Evolutionary conservation across 202 grass and related monocot genomes (phyloP).

Genomic region (Carex arenaria): DNA sequence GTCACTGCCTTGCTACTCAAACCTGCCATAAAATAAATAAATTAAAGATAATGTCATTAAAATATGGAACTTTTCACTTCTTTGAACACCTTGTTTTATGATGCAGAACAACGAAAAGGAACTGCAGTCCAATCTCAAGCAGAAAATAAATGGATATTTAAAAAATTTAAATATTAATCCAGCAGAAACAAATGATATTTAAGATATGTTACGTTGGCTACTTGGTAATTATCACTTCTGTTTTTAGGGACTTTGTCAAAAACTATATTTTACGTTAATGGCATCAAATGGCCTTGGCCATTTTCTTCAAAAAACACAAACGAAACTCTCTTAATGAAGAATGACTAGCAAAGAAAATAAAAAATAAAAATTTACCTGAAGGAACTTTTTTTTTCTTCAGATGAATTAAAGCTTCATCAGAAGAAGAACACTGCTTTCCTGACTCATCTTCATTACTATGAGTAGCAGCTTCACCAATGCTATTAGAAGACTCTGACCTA

Average conservation of each 20-base stretch:
- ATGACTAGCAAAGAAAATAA: neutral
- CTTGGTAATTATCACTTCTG: neutral
- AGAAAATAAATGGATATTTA: neutral
- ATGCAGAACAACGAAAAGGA: neutral
- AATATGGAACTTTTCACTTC: neutral
- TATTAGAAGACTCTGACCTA: neutral
- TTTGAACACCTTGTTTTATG: neutral
- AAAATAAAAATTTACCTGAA: conserved; percentile 1
- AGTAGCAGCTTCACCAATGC: conserved; percentile 7
- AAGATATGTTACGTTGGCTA: neutral
- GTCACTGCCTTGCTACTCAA: neutral
- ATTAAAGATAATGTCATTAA: neutral
- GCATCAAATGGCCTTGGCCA: neutral
- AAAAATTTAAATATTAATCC: neutral
- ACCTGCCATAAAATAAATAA: conserved; percentile 9
- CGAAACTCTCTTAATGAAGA: neutral
- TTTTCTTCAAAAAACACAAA: neutral
- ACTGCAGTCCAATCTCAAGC: neutral
- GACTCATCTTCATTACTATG: neutral
- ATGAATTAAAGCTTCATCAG: conserved; percentile 17
- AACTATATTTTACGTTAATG: neutral
- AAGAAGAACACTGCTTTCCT: conserved; percentile 21
- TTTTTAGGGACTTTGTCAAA: neutral
- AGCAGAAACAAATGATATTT: neutral
- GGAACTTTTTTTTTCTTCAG: conserved; percentile 18